phyloP scores from a whole-genome alignment of 225 moss, liverwort and hornwort species.

The Antitrichia curtipendula region DNA sequence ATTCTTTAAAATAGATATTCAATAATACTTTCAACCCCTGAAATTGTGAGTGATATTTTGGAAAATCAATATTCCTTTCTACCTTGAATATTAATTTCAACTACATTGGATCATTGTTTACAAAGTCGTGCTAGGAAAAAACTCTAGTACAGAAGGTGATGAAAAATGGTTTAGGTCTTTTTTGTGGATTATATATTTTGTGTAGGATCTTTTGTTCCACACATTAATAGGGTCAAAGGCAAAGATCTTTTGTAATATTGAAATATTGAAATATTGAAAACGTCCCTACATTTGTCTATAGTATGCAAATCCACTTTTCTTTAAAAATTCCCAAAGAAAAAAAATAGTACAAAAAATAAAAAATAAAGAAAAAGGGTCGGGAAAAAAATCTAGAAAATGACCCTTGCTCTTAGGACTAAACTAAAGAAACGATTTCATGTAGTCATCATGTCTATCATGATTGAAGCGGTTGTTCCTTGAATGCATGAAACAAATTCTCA shows the following conservation, averaged over 20 bases:
- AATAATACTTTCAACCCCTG: background rate
- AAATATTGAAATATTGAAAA: background rate
- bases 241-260: background rate
- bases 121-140: background rate
- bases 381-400: background rate
- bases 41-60: background rate
- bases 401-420: no score
- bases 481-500: fast-evolving
- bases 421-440: background rate
- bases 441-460: background rate
- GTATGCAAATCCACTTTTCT: background rate
- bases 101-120: background rate
- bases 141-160: background rate
- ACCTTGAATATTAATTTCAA: background rate
- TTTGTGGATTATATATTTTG: background rate
- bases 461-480: background rate
- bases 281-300: background rate
- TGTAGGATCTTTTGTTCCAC: background rate
- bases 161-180: background rate
- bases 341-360: background rate
- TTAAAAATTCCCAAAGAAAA: no score
- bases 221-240: background rate
- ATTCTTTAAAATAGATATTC: background rate
- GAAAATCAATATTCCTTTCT: background rate
- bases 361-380: background rate